phyloP scores from a whole-genome alignment of 768 basidiomycete genomes.

The Paxillus involutus region DNA sequence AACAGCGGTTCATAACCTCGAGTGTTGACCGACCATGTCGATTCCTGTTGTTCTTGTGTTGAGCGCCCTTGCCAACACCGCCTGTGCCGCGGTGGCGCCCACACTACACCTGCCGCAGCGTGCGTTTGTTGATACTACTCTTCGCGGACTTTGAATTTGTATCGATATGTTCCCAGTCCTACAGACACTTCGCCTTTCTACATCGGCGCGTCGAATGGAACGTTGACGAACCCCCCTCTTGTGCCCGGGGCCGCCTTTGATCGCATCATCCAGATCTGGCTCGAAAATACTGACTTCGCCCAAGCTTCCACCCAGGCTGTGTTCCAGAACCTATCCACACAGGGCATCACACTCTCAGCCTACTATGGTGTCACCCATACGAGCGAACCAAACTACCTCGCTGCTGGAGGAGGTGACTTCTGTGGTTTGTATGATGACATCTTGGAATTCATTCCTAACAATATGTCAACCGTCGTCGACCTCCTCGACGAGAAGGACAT shows the following conservation, averaged over 20 bases:
- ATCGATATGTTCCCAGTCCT: slow-evolving; percentile 9
- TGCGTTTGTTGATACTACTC: slow-evolving; percentile 8
- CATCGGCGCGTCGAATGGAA: slow-evolving; percentile 40
- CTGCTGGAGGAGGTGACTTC: slow-evolving; percentile 51
- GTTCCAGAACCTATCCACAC: slow-evolving; percentile 39
- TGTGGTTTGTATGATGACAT: slow-evolving; percentile 48
- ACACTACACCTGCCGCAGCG: slow-evolving; percentile 23
- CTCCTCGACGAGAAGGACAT: slow-evolving; percentile 56
- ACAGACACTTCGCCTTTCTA: slow-evolving; percentile 36
- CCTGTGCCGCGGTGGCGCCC: slow-evolving; percentile 17
- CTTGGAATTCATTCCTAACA: slow-evolving; percentile 33
- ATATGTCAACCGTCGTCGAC: slow-evolving; percentile 59
- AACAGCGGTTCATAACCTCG: not conserved
- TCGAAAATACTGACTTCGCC: slow-evolving; percentile 58
- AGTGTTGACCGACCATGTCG: slow-evolving; percentile 4
- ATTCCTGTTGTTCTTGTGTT: slow-evolving; percentile 11
- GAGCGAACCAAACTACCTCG: slow-evolving; percentile 60
- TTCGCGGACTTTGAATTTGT: not conserved
- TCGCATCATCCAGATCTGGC: slow-evolving; percentile 51
- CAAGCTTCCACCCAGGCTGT: slow-evolving; percentile 24
- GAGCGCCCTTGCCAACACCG: slow-evolving; percentile 10
- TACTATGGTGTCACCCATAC: slow-evolving; percentile 54
- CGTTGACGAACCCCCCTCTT: slow-evolving; percentile 34
- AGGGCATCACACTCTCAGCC: slow-evolving; percentile 49
- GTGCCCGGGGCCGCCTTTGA: slow-evolving; percentile 45